Conservation (phyloP, 1,284 basidiomycete species). For the Cerioporus squamosus region DNA sequence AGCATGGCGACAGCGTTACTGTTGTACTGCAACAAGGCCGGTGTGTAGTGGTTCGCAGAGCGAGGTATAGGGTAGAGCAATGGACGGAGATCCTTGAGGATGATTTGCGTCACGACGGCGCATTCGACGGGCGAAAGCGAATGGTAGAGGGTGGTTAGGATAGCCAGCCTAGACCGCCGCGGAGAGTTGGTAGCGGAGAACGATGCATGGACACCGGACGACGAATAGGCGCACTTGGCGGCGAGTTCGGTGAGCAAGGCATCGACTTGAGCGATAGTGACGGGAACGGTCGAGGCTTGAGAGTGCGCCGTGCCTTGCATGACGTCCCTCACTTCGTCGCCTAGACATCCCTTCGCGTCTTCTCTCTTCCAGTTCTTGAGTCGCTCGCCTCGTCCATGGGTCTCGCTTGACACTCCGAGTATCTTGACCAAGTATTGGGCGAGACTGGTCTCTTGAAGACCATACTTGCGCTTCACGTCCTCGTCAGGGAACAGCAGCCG, state of each 20-base stretch:
- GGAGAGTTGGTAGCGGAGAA: conserved; percentile 13
- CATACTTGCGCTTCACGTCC: conserved; percentile 71
- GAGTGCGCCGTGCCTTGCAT: conserved; percentile 37
- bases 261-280: conserved; percentile 59
- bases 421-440: conserved; percentile 55
- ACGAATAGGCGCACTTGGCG: conserved; percentile 64
- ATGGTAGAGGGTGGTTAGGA: conserved; percentile 59
- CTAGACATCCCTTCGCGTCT: conserved; percentile 67
- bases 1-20: conserved; percentile 59
- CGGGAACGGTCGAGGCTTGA: conserved; percentile 31
- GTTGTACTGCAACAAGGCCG: conserved; percentile 58
- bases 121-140: conserved; percentile 62
- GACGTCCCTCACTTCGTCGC: conserved; percentile 59
- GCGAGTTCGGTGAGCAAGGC: conserved; percentile 75
- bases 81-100: conserved; percentile 83
- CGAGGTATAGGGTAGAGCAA: conserved; percentile 69
- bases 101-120: conserved; percentile 77
- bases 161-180: conserved; percentile 40
- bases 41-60: conserved; percentile 46
- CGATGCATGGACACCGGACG: conserved; percentile 41
- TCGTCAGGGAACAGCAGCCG: conserved; percentile 84
- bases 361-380: conserved; percentile 56
- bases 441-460: conserved; percentile 75
- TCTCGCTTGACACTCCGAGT: conserved; percentile 44
- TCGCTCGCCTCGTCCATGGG: conserved; percentile 32